Evolutionary conservation across 148 eudicot genomes (phyloP).

Genomic region (Spergularia bocconei): DNA sequence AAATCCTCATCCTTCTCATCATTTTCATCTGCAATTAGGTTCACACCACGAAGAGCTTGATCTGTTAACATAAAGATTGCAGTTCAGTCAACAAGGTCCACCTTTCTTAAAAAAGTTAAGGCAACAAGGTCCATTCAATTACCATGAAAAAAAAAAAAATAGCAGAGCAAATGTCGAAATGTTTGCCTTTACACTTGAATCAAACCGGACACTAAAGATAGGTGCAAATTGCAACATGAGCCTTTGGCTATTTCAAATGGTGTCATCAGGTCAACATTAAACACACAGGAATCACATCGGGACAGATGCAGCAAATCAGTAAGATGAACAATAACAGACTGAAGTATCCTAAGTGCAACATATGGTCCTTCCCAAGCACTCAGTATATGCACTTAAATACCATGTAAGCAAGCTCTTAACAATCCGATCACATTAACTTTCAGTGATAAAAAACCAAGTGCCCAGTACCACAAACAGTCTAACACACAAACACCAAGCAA

Average conservation of each 20-base stretch:
- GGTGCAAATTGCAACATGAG: not conserved
- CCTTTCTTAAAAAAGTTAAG: no score
- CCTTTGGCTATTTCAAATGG: not conserved
- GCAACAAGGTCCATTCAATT: not conserved
- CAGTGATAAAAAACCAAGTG: not conserved
- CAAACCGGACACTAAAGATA: not conserved
- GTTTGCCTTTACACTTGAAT: not conserved
- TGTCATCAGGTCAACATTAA: not conserved
- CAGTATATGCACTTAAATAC: not conserved
- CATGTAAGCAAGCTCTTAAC: not conserved
- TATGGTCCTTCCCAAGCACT: not conserved
- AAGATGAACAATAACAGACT: not conserved
- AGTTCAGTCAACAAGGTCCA: slow-evolving; percentile 4
- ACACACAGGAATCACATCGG: not conserved
- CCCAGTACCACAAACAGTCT: not conserved
- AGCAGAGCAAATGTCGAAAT: not conserved
- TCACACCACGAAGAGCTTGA: slow-evolving; percentile 38
- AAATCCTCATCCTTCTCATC: slow-evolving; percentile 24
- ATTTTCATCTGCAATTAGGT: slow-evolving; percentile 17
- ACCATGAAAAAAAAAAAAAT: not conserved
- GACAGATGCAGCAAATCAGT: not conserved
- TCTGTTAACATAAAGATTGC: slow-evolving; percentile 35
- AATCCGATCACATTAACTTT: not conserved
- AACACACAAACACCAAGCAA: not conserved
- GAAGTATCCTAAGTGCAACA: not conserved